Conservation (phyloP, 441 rosid species). For the Raphanus hybrid region DNA sequence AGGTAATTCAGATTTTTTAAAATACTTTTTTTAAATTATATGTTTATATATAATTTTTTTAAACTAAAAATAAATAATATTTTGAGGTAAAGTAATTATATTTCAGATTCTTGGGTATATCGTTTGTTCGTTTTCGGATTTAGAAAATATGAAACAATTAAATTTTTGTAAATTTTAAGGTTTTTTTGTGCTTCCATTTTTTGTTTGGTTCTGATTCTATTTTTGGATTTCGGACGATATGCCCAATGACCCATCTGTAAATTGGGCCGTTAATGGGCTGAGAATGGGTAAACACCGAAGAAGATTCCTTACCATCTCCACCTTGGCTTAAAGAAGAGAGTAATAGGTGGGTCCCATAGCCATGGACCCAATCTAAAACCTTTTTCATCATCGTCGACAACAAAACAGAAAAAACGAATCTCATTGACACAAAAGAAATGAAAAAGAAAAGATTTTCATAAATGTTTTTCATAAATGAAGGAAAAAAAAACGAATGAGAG, state of each 20-base stretch:
- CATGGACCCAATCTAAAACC: conserved; percentile 9
- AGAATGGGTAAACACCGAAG: neutral
- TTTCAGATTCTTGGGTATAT: neutral
- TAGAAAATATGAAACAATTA: neutral
- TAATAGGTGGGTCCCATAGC: conserved; percentile 28
- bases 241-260: neutral
- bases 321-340: neutral
- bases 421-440: conserved; percentile 16
- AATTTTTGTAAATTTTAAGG: neutral
- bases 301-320: conserved; percentile 2
- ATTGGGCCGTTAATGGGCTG: conserved; percentile 15
- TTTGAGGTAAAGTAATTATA: no score
- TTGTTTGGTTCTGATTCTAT: neutral
- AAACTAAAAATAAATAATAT: no score
- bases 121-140: neutral
- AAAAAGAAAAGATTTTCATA: conserved; percentile 15
- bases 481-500: neutral
- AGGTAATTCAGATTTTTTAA: neutral
- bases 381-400: conserved; percentile 24
- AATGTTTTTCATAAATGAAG: conserved; percentile 28
- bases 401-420: conserved; percentile 2
- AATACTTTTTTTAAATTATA: no score
- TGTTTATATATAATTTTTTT: no score
- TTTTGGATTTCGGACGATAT: neutral
- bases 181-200: neutral